Percentiles rank a stretch among this genome's conserved stretches.
These are phyloP conservation scores for Spiraea crenata DNA, from an alignment of 331 rosid genomes.

Conservation along the genomic window DNA sequence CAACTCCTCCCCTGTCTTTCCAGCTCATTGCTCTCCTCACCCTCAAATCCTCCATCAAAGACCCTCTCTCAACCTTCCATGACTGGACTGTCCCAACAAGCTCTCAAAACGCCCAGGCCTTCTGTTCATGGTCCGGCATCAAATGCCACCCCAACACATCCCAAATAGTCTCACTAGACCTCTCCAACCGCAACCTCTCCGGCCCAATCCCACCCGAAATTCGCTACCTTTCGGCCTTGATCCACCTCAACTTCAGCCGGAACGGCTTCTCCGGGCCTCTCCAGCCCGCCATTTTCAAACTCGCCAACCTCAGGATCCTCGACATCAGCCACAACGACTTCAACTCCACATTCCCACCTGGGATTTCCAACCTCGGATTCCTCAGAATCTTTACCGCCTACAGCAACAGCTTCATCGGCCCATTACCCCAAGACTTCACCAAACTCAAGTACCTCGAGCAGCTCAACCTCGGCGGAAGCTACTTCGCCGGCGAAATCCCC, in stretches of 20 bases:
- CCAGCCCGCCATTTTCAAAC: conserved; percentile 60
- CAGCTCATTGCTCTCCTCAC: conserved; percentile 65
- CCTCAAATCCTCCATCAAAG: conserved; percentile 60
- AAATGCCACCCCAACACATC: conserved; percentile 60
- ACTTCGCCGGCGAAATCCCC: conserved; percentile 70
- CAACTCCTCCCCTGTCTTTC: conserved; percentile 29
- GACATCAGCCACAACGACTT: conserved; percentile 77
- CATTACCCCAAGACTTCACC: conserved; percentile 56
- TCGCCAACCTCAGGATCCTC: conserved; percentile 51
- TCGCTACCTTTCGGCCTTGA: conserved; percentile 46
- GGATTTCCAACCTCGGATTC: conserved; percentile 74
- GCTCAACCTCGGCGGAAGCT: conserved; percentile 93
- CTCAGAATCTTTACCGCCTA: conserved; percentile 66
- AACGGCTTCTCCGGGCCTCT: conserved; percentile 60
- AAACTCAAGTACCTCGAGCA: conserved; percentile 59
- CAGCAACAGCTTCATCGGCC: conserved; percentile 81
- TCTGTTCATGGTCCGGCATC: conserved; percentile 94
- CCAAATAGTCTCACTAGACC: conserved; percentile 57
- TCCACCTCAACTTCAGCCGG: conserved; percentile 70
- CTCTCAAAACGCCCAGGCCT: conserved; percentile 40
- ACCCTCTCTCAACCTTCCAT: conserved; percentile 60
- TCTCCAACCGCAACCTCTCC: conserved; percentile 78
- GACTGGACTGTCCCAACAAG: conserved; percentile 67
- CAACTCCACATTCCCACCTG: conserved; percentile 75
- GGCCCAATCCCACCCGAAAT: conserved; percentile 69